Conservation (phyloP, 805 yeast genomes). For the Tetrapisispora arboricola region DNA sequence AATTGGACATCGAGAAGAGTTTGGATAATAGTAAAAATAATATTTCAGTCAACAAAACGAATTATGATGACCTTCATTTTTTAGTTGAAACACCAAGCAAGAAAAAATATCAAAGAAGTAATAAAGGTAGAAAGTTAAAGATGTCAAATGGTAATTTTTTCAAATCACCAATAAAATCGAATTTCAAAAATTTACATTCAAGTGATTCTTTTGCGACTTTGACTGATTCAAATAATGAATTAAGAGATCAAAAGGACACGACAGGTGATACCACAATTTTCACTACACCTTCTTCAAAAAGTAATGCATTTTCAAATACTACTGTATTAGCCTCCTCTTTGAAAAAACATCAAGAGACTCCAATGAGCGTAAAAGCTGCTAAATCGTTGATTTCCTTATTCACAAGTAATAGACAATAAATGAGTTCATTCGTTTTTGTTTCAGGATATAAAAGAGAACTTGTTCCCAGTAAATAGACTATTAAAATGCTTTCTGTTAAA, state of each 20-base stretch:
- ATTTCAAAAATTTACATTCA: neutral
- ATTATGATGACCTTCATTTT: neutral
- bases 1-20: neutral
- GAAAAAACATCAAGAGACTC: slow-evolving; percentile 18
- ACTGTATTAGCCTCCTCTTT: neutral
- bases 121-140: slow-evolving; percentile 17
- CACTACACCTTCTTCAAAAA: slow-evolving; percentile 4
- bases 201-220: neutral
- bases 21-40: neutral
- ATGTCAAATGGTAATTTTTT: slow-evolving; percentile 22
- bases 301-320: neutral
- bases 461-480: too few species aligned
- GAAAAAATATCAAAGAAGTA: neutral
- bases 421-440: too few species aligned
- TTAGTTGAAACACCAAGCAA: neutral
- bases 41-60: neutral
- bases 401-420: slow-evolving; percentile 12
- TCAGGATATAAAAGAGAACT: too few species aligned
- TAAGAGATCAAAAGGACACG: neutral
- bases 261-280: slow-evolving; percentile 5
- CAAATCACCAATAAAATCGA: slow-evolving; percentile 11
- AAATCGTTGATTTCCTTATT: slow-evolving; percentile 27
- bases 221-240: neutral
- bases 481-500: too few species aligned
- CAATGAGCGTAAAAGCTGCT: slow-evolving; percentile 29